A percentile compares a stretch with the other conserved stretches of the same genome.
Conservation (phyloP, 192 early-diverging fungal genomes). For the Gaertneriomyces semiglobifer region DNA sequence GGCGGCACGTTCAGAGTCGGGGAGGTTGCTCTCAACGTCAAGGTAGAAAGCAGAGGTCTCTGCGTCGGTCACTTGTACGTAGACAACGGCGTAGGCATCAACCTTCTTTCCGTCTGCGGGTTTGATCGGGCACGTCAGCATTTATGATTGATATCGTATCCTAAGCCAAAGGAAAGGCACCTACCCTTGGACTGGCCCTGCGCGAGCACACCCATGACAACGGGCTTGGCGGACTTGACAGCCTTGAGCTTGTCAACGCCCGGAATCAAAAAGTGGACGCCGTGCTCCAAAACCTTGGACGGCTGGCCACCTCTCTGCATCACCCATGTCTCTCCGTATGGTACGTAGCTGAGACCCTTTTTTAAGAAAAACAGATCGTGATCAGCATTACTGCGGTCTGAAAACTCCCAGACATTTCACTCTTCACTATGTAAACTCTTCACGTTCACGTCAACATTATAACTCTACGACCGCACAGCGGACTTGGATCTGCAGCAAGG, state of each 20-base stretch:
- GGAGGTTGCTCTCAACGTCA: constrained; percentile 48
- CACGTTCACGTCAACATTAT: too few species aligned
- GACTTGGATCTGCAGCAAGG: too few species aligned
- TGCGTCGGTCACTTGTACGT: constrained; percentile 46
- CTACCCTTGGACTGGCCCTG: constrained; percentile 37
- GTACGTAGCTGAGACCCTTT: constrained; percentile 44
- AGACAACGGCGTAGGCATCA: constrained; percentile 49
- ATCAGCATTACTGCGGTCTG: neutral
- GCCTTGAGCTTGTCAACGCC: constrained; percentile 43
- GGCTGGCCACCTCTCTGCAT: constrained; percentile 37
- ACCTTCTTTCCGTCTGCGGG: constrained; percentile 40
- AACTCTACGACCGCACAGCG: too few species aligned
- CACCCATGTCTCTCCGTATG: constrained; percentile 51
- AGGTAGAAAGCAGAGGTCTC: constrained; percentile 47
- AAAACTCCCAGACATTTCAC: too few species aligned
- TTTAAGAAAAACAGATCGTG: neutral
- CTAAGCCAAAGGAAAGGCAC: neutral
- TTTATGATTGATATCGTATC: neutral
- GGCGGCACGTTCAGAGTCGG: constrained; percentile 52
- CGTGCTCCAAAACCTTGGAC: constrained; percentile 26
- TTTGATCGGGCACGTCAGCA: neutral
- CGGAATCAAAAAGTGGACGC: constrained; percentile 45
- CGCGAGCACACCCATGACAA: constrained; percentile 45
- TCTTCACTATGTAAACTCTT: too few species aligned
- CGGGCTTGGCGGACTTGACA: constrained; percentile 43